Conservation (phyloP, 1,284 basidiomycete species). For the Apiotrichum siamense region DNA sequence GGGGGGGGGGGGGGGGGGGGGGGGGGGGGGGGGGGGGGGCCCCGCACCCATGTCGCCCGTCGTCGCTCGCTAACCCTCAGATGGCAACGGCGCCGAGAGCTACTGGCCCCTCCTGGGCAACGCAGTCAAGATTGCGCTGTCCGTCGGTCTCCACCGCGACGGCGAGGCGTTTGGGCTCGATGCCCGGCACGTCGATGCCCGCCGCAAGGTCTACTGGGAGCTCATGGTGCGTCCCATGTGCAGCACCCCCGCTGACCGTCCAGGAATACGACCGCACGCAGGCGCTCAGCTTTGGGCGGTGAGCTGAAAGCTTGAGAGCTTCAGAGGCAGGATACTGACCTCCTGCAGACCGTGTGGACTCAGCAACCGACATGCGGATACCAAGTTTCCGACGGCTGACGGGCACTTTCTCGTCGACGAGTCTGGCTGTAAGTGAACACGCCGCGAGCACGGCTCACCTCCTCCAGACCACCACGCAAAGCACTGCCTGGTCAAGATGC, state of each 20-base stretch:
- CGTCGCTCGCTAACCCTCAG: neutral
- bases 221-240: conserved; percentile 17
- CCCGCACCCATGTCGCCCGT: too few species aligned
- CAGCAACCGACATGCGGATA: conserved; percentile 33
- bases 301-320: neutral
- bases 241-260: neutral
- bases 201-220: conserved; percentile 44
- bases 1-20: too few species aligned
- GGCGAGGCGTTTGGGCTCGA: conserved; percentile 39
- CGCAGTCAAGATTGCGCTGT: conserved; percentile 36
- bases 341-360: conserved; percentile 29
- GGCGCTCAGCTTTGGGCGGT: conserved; percentile 37
- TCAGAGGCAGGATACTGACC: neutral
- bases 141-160: conserved; percentile 44
- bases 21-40: too few species aligned
- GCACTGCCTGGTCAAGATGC: conserved; percentile 6
- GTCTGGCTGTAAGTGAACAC: neutral
- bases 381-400: conserved; percentile 27
- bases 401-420: neutral
- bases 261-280: conserved; percentile 39
- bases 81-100: conserved; percentile 34
- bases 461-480: conserved; percentile 3
- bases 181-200: conserved; percentile 34
- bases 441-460: neutral
- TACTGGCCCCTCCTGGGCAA: conserved; percentile 44